These are phyloP conservation scores for Alisma plantagoaquatica DNA, from an alignment of 106 monocot species.

Conservation along the genomic window DNA sequence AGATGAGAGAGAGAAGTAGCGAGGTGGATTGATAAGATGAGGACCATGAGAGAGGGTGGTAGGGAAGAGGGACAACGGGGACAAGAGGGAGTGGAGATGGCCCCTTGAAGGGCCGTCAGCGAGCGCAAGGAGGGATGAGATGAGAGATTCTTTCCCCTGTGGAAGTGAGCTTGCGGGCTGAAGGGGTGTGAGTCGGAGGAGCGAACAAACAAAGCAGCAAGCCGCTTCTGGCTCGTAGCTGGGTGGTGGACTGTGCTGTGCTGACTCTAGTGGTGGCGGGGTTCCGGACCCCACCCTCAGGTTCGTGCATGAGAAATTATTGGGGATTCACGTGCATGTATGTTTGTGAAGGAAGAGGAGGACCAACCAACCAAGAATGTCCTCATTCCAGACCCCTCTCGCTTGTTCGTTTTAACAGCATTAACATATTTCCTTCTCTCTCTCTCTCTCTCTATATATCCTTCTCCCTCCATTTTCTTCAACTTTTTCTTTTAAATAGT, in stretches of 20 bases:
- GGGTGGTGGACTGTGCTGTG: too few relatives aligned
- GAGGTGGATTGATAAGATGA: not conserved
- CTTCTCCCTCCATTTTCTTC: too few relatives aligned
- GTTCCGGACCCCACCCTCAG: slow-evolving; percentile 21
- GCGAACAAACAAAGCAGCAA: slow-evolving; percentile 25
- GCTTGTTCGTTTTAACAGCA: too few relatives aligned
- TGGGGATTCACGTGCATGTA: slow-evolving; percentile 33
- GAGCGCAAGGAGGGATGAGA: not conserved
- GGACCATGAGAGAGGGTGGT: not conserved
- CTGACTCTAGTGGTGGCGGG: slow-evolving; percentile 11
- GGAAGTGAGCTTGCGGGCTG: too few relatives aligned
- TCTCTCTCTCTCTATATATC: too few relatives aligned
- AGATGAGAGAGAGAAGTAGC: not conserved
- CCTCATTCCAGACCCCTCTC: too few relatives aligned
- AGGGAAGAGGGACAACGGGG: not conserved
- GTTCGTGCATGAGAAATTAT: slow-evolving; percentile 27
- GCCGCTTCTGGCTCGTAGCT: too few relatives aligned
- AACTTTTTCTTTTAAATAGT: too few relatives aligned
- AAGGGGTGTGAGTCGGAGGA: slow-evolving; percentile 4
- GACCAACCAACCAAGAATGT: too few relatives aligned
- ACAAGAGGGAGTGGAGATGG: slow-evolving; percentile 1
- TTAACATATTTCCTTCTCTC: too few relatives aligned
- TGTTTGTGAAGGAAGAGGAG: too few relatives aligned
- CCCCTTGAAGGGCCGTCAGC: too few relatives aligned
- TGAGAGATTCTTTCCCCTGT: slow-evolving; percentile 16